Percentiles rank a stretch among this genome's conserved stretches.
Conservation (phyloP, 768 basidiomycete species). For the Ramaria sp. region DNA sequence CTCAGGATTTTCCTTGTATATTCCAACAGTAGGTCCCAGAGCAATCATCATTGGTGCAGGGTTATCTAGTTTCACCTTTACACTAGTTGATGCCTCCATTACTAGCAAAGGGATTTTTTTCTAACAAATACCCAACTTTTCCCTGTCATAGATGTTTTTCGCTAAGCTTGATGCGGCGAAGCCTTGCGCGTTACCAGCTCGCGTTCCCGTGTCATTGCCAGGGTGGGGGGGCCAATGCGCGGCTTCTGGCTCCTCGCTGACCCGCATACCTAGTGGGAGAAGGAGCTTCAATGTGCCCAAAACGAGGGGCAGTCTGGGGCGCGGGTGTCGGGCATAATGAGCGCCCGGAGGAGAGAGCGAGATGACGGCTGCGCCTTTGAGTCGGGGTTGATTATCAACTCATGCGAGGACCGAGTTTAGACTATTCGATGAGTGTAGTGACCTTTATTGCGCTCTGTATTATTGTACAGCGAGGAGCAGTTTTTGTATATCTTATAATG, state of each 20-base stretch:
- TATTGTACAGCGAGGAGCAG: neutral
- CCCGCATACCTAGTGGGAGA: neutral
- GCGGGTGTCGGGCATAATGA: conserved; percentile 25
- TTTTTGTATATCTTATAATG: neutral
- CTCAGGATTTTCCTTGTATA: no score
- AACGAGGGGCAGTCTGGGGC: conserved; percentile 3
- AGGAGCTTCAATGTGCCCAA: conserved; percentile 5
- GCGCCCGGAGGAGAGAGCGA: conserved; percentile 47
- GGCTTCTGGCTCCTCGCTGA: conserved; percentile 16
- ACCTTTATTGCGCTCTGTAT: no score
- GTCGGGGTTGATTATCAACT: no score
- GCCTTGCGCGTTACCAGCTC: no score
- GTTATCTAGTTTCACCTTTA: conserved; percentile 5
- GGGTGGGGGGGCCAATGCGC: conserved; percentile 63
- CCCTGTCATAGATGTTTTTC: conserved; percentile 15
- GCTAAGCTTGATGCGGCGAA: conserved; percentile 16
- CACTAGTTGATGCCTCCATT: neutral
- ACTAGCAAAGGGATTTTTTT: neutral
- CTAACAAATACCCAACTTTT: neutral
- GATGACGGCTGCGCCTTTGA: neutral
- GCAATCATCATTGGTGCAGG: neutral
- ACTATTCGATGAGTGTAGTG: neutral
- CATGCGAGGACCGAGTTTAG: neutral
- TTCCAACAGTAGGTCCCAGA: neutral
- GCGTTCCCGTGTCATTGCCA: conserved; percentile 73